Percentiles rank a stretch among this genome's conserved stretches.
Evolutionary conservation across 257 asterid genomes (phyloP).

Genomic region (Datura wrightii): DNA sequence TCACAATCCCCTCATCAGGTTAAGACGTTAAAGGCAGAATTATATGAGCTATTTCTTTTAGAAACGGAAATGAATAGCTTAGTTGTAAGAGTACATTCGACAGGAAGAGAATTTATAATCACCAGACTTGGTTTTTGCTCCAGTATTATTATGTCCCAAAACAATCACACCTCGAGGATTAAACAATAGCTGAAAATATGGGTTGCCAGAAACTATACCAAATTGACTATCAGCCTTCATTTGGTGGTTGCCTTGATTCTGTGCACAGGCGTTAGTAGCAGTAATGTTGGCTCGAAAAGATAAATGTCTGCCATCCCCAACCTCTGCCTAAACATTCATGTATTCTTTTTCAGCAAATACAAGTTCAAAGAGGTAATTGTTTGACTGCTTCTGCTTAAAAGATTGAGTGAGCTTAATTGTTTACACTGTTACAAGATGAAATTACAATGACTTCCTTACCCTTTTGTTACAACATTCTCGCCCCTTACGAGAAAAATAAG

Average conservation of each 20-base stretch:
- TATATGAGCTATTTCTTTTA: neutral
- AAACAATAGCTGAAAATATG: neutral
- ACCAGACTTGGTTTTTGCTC: neutral
- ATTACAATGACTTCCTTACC: neutral
- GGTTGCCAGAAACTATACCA: neutral
- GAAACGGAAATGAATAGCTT: neutral
- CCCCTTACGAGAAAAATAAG: neutral
- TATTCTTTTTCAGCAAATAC: neutral
- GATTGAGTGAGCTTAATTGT: neutral
- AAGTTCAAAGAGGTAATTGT: neutral
- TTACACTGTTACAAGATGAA: neutral
- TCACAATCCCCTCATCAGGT: conserved; percentile 16
- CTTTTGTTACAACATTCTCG: neutral
- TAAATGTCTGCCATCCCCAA: neutral
- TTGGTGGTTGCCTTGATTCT: neutral
- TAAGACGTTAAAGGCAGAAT: neutral
- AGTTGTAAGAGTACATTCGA: neutral
- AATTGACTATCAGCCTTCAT: neutral
- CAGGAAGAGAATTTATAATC: neutral
- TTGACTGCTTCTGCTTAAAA: neutral
- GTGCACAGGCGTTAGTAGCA: neutral
- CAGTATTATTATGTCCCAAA: neutral
- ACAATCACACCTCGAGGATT: neutral
- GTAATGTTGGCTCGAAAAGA: neutral
- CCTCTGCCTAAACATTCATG: neutral